Conservation (phyloP, 805 yeast genomes). For the Ogataea angusta region DNA sequence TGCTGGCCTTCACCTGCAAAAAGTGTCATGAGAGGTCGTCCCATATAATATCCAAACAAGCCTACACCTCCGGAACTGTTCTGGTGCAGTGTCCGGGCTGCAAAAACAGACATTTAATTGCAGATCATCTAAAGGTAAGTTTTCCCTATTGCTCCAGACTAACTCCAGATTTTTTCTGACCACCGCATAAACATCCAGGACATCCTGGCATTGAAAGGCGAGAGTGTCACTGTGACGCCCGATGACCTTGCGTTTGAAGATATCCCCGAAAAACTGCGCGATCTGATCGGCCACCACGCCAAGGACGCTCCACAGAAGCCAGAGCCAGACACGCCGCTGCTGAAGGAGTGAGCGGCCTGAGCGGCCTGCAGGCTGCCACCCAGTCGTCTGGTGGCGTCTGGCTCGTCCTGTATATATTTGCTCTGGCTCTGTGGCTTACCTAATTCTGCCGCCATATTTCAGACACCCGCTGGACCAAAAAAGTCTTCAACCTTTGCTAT, state of each 20-base stretch:
- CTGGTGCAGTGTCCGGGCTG: constrained; percentile 91
- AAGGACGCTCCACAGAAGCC: constrained; percentile 58
- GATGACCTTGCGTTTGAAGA: constrained; percentile 71
- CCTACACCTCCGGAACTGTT: constrained; percentile 83
- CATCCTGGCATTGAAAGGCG: constrained; percentile 72
- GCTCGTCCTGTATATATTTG: not conserved
- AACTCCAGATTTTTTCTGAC: constrained; percentile 69
- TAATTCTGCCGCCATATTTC: constrained; percentile 4
- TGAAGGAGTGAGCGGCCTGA: constrained; percentile 1
- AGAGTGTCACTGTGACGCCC: constrained; percentile 58
- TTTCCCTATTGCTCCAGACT: not conserved
- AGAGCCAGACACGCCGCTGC: constrained; percentile 2
- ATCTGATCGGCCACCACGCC: constrained; percentile 60
- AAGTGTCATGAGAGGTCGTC: constrained; percentile 79
- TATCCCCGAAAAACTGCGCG: constrained; percentile 54
- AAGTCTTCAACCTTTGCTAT: constrained; percentile 6
- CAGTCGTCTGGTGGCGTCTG: not conserved
- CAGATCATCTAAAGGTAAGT: constrained; percentile 69
- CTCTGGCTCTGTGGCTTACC: not conserved
- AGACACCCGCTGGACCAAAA: constrained; percentile 5
- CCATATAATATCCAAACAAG: constrained; percentile 90
- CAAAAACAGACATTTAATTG: constrained; percentile 80
- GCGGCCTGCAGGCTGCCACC: not conserved
- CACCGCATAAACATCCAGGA: constrained; percentile 74
- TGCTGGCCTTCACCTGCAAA: constrained; percentile 92